Base-by-base conservation (phyloP, 176 grass and related monocot species). In the Triticum monococcum region DNA sequence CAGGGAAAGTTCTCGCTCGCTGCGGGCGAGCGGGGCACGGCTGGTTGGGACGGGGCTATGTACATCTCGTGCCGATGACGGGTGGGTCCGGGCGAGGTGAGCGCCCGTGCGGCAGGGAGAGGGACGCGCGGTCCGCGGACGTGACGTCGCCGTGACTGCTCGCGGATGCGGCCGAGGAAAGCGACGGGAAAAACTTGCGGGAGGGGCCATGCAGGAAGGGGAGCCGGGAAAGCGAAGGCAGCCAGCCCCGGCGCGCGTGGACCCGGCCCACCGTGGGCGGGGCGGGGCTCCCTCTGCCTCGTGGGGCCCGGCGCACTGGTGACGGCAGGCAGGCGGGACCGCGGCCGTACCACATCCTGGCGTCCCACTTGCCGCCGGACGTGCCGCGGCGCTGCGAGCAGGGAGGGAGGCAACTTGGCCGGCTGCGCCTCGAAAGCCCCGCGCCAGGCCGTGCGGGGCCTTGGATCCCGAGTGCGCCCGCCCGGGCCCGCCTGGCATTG, bases 371-470 rank as follows among this genome's bases (percentile, higher is more conserved):
- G 45, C 46, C 48, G 66, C 66, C 37, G 23, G 52, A 70, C 48
- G 83, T 43, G 36, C 36, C 56, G 64, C 72, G 61, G 41, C 43
- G 79, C 62, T 84, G 59, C 67, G 61, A 30, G 45, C 68, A 40
- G 64, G 72, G 79, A 77, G 30, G 26, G 79, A 77, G 37, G 28
- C 68, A 48, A 83, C 45, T 79, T 87, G 87, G 36, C 68, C 41
- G 59, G 32, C 1, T 14, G 8, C 0, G 63, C 61, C 74, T 85
- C 35, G 61, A 69, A 81, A 46, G 28, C 37, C 65, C 77, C 32
- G 20, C 23, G 8, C 66, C 68, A 40, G 67, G 8, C 13, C 83
- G 20, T 48, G 75, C 46, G 81, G 80, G 70, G 8, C 72, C 38
- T 3, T 0, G 61, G 69, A 77, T 69, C 61, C 40, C 12, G 35